A percentile compares a stretch with the other conserved stretches of the same genome.
Conservation (phyloP, 345 rosid species). For the Noccaea caerulescens region DNA sequence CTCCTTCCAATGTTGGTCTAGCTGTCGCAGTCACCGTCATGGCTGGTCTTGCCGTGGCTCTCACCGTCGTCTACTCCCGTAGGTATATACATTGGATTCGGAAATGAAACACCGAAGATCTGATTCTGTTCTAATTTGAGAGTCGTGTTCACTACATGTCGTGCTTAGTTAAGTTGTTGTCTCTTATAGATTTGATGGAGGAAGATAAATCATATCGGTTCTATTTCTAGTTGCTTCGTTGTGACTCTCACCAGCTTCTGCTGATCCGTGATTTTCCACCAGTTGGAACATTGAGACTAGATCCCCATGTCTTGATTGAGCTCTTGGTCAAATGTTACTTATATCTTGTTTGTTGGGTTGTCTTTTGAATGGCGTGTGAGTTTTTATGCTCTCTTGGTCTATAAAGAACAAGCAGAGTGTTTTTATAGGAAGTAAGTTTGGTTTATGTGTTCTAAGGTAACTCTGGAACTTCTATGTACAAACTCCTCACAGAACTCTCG, state of each 20-base stretch:
- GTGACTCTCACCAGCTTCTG: constrained; percentile 56
- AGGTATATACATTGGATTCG: constrained; percentile 48
- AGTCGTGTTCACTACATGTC: constrained; percentile 19
- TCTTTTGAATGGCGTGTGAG: constrained; percentile 1
- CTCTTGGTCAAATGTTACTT: constrained; percentile 7
- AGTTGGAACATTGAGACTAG: constrained; percentile 3
- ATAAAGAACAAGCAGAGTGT: not conserved
- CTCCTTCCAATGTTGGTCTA: constrained; percentile 59
- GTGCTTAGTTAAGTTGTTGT: constrained; percentile 24
- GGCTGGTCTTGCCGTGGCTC: constrained; percentile 76
- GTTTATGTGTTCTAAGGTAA: not conserved
- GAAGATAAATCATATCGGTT: constrained; percentile 44
- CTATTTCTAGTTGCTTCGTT: constrained; percentile 61
- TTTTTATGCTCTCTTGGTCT: constrained; percentile 19
- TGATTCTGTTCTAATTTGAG: constrained; percentile 25
- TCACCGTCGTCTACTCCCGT: constrained; percentile 65
- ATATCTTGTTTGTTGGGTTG: not conserved
- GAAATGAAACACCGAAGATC: constrained; percentile 24
- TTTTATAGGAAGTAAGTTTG: constrained; percentile 1
- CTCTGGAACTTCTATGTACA: constrained; percentile 10
- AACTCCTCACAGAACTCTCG: not conserved
- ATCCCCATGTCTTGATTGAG: constrained; percentile 1
- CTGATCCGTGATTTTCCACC: constrained; percentile 54
- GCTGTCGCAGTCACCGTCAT: constrained; percentile 72
- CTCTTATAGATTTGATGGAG: constrained; percentile 23